Evolutionary conservation across 163 green algal genomes (phyloP).

Genomic region (Scenedesmus sp.): DNA sequence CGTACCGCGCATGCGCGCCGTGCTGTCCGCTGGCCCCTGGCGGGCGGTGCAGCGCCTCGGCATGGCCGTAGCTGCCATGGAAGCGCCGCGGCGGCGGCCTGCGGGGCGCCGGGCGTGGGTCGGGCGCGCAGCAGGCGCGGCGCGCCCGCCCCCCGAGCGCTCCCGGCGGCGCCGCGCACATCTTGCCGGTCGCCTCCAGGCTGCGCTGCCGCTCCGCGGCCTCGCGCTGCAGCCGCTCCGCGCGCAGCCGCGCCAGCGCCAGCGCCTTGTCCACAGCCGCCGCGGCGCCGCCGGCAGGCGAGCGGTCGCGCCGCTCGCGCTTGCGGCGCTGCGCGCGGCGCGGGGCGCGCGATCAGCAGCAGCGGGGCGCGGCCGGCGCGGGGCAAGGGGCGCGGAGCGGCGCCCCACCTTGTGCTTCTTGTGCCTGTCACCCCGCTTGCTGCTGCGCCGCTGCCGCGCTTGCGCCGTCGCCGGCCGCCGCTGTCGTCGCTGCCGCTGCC

Average conservation of each 20-base stretch:
- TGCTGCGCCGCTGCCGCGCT: neutral
- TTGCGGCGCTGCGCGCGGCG: neutral
- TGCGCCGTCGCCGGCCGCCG: neutral
- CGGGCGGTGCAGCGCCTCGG: slow-evolving; percentile 11
- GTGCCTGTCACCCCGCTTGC: neutral
- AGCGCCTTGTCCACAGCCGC: slow-evolving; percentile 2
- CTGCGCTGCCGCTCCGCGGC: slow-evolving; percentile 22
- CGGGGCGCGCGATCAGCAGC: no score
- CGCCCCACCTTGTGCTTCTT: slow-evolving; percentile 11
- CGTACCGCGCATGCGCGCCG: no score
- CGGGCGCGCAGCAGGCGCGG: neutral
- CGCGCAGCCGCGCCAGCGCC: slow-evolving; percentile 19
- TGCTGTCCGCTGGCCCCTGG: no score
- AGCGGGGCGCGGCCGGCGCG: no score
- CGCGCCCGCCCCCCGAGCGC: neutral
- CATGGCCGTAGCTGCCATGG: slow-evolving; percentile 24
- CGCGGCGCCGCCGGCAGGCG: neutral
- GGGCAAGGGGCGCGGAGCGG: no score
- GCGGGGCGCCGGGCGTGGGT: neutral
- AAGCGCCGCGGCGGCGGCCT: neutral
- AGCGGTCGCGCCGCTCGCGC: slow-evolving; percentile 5
- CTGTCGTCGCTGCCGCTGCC: neutral
- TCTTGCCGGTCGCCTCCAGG: slow-evolving; percentile 11
- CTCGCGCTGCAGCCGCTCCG: slow-evolving; percentile 29
- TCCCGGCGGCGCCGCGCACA: neutral